Percentiles rank a stretch among this genome's conserved stretches.
These are phyloP conservation scores for Orbilia javanica DNA, from an alignment of 2,329 filamentous ascomycete species.

Conservation along the genomic window DNA sequence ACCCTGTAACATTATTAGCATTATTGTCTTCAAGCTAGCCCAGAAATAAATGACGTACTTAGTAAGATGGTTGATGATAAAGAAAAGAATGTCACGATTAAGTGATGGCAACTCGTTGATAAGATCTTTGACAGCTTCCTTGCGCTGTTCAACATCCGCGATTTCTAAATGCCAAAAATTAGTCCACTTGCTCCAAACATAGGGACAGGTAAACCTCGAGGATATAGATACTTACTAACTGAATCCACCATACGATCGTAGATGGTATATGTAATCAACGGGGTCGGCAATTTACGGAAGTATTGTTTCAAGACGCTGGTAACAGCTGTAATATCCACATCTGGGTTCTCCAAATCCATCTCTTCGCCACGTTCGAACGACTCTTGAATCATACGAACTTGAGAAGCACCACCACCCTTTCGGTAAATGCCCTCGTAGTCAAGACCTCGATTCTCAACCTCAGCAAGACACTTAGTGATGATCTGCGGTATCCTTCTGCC, in stretches of 20 bases:
- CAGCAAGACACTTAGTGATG: constrained; percentile 92
- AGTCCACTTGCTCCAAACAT: constrained; percentile 27
- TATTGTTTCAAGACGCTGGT: constrained; percentile 98
- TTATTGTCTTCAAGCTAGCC: background rate
- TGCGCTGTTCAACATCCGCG: constrained; percentile 74
- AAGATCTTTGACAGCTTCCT: constrained; percentile 77
- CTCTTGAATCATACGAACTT: constrained; percentile 89
- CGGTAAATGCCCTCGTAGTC: constrained; percentile 97
- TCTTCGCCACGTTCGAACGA: constrained; percentile 89
- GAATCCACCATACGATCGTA: constrained; percentile 91
- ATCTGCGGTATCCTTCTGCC: constrained; percentile 89
- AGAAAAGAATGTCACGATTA: constrained; percentile 90
- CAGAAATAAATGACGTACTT: constrained; percentile 73
- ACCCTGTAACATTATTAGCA: constrained; percentile 65
- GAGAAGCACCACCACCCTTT: constrained; percentile 92
- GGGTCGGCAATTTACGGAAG: constrained; percentile 90
- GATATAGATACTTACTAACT: constrained; percentile 71
- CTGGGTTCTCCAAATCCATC: constrained; percentile 92
- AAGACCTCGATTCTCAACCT: constrained; percentile 96
- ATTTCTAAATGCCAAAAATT: constrained; percentile 70
- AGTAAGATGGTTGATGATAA: constrained; percentile 90
- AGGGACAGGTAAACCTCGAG: background rate
- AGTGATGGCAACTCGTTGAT: constrained; percentile 83
- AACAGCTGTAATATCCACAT: constrained; percentile 94
- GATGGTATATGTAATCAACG: constrained; percentile 89